A percentile compares a stretch with the other conserved stretches of the same genome.
Evolutionary conservation across 306 rosid genomes (phyloP).

Genomic region (Prunus armeniaca): DNA sequence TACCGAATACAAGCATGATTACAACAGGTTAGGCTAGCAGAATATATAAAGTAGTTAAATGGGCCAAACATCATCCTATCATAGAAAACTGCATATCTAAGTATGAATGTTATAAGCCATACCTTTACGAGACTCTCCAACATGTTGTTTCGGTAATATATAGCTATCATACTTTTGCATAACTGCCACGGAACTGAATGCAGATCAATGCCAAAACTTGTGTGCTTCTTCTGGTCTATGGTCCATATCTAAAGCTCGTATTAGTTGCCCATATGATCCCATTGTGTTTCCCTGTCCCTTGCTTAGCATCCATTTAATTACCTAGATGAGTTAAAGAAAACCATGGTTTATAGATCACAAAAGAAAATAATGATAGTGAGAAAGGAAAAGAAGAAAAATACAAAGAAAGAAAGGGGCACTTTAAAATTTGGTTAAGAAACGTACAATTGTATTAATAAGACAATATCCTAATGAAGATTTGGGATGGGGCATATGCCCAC

Average conservation of each 20-base stretch:
- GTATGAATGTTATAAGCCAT: slow-evolving; percentile 11
- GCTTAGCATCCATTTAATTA: slow-evolving; percentile 97
- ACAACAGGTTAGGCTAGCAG: slow-evolving; percentile 19
- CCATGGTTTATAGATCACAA: background rate
- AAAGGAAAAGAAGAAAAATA: no score
- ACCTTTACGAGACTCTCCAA: slow-evolving; percentile 64
- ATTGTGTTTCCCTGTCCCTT: slow-evolving; percentile 89
- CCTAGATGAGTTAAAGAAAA: slow-evolving; percentile 36
- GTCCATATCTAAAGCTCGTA: slow-evolving; percentile 87
- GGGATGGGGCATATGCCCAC: no score
- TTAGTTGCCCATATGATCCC: slow-evolving; percentile 76
- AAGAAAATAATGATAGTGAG: background rate
- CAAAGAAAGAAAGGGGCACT: no score
- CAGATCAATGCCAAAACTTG: slow-evolving; percentile 62
- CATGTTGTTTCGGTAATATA: slow-evolving; percentile 76
- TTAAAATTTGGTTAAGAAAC: no score
- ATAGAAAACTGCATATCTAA: background rate
- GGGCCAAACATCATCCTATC: background rate
- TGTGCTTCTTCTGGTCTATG: slow-evolving; percentile 86
- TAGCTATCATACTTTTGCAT: slow-evolving; percentile 76
- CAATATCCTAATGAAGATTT: no score
- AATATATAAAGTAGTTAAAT: background rate
- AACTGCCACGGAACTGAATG: slow-evolving; percentile 96
- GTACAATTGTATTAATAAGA: no score
- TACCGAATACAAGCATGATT: slow-evolving; percentile 32